Evolutionary conservation across 345 rosid genomes (phyloP).

Genomic region (Reutealis trisperma): DNA sequence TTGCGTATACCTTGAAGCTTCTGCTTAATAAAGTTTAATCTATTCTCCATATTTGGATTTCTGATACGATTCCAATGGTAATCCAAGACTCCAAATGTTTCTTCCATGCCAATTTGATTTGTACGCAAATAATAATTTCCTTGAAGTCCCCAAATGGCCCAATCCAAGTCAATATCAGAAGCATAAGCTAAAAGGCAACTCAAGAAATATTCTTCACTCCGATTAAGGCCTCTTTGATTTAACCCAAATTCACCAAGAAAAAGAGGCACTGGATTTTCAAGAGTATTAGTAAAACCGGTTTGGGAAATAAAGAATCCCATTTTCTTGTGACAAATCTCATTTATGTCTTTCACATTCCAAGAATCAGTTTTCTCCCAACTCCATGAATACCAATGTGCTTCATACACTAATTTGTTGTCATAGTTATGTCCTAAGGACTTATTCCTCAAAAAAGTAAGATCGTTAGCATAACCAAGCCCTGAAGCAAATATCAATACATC

Average conservation of each 20-base stretch:
- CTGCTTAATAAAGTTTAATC: conserved; percentile 9
- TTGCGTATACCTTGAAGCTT: background rate
- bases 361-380: background rate
- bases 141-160: conserved; percentile 20
- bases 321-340: conserved; percentile 9
- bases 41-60: conserved; percentile 2
- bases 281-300: conserved; percentile 1
- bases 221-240: background rate
- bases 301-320: background rate
- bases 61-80: conserved; percentile 9
- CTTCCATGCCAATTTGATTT: background rate
- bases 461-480: conserved; percentile 12
- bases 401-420: conserved; percentile 20
- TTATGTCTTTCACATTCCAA: conserved; percentile 6
- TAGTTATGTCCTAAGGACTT: background rate
- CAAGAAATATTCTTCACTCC: conserved; percentile 1
- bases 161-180: conserved; percentile 18
- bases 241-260: conserved; percentile 25
- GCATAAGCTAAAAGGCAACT: conserved; percentile 9
- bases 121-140: conserved; percentile 20
- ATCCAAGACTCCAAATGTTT: conserved; percentile 12
- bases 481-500: conserved; percentile 10
- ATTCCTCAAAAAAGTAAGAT: background rate
- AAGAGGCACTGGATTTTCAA: conserved; percentile 13
- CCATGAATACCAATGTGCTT: conserved; percentile 21